Base-by-base conservation (phyloP, 768 basidiomycete genomes). In the Agaricus blazei region DNA sequence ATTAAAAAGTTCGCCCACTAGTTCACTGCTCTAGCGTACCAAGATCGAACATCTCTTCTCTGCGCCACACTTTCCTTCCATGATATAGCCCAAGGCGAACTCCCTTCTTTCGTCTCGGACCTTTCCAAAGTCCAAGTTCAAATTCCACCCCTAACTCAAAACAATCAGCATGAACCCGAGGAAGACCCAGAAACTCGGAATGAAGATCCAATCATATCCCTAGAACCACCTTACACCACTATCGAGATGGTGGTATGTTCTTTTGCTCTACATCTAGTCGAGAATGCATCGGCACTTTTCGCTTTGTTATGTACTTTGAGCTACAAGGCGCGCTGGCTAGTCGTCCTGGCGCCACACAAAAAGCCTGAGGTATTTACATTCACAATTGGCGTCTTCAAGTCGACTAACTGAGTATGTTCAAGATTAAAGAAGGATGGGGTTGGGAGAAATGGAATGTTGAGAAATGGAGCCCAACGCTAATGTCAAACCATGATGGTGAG, bases 291-390 rank as follows among this genome's bases (percentile, higher is more conserved):
- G 0, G 80, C 83, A 51, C 70, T 89, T 19, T 90, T 83, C 63
- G 71, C 83, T 7, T 69, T 90, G 7, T 71, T 88, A 11, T 82
- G 78, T 71, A 83, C 85, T 61, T 67, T 90, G 36, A 84, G 82
- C 57, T 78, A 74, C 43, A 83, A 82, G 62, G 74, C 75, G 2
- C 68, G 68, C 31, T 90, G 87, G 85, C 72, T 91, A 8, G 75
- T 87, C 34, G 75, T 90, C 4, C 69, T 88, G 34, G 85, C 85
- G 2, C 87, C 87, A 23, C 87, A 89, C 67, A 90, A 90, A 68
- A 87, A 82, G 60, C 88, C 88, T 19, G 85, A 87, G 68, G 87
- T 86, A 59, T 40, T 63, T 34, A 41, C 52, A 41, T n/a, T 41
- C 8, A 23, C 4, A 19, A 28, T 23, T 42, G 4, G 23, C 15